phyloP scores from a whole-genome alignment of 768 basidiomycete genomes.

The Phylloporus arenicola region DNA sequence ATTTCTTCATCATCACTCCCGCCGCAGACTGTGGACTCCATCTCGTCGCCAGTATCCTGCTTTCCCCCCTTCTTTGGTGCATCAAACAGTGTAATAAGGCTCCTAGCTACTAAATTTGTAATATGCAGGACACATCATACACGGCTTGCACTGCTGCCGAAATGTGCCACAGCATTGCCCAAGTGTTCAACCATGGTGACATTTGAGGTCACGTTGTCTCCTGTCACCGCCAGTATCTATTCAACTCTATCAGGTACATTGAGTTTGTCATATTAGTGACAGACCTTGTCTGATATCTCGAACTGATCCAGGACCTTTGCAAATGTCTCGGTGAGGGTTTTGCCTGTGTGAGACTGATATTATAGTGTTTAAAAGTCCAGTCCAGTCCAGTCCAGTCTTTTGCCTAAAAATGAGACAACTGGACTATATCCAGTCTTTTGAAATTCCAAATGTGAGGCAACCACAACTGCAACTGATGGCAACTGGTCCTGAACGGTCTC shows the following conservation, averaged over 20 bases:
- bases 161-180: not conserved
- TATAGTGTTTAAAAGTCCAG: no score
- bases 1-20: slow-evolving; percentile 3
- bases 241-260: not conserved
- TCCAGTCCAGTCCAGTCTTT: no score
- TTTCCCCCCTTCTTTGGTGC: not conserved
- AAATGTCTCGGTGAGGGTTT: slow-evolving; percentile 21
- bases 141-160: not conserved
- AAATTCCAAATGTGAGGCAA: no score
- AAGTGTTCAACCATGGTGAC: not conserved
- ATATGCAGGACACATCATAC: not conserved
- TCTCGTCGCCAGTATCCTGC: not conserved
- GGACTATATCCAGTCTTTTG: no score
- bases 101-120: no score
- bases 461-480: no score
- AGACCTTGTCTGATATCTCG: slow-evolving; percentile 28
- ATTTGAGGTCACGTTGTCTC: not conserved
- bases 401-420: no score
- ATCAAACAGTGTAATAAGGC: not conserved
- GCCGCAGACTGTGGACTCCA: not conserved
- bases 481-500: no score
- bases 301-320: slow-evolving; percentile 22
- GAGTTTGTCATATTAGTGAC: not conserved
- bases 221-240: not conserved
- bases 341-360: not conserved